These are phyloP conservation scores for Fusarium virguliforme DNA, from an alignment of 2,329 filamentous ascomycete species.

Conservation along the genomic window DNA sequence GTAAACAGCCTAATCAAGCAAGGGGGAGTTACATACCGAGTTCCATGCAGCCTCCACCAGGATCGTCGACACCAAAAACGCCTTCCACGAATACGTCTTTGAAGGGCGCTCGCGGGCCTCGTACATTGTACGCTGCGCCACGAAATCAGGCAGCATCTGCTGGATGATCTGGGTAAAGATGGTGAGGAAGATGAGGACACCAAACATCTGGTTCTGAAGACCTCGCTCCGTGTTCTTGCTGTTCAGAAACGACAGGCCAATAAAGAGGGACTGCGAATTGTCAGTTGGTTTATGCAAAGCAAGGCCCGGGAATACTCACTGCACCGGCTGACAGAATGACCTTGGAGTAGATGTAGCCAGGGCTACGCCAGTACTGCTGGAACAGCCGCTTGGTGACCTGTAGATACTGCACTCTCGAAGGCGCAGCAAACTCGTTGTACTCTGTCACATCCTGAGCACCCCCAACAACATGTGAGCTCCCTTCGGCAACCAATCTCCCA, in stretches of 20 bases:
- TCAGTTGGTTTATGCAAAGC: background rate
- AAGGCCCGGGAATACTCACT: conserved; percentile 49
- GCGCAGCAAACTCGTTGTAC: conserved; percentile 55
- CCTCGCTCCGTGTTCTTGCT: conserved; percentile 74
- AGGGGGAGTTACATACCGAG: conserved; percentile 63
- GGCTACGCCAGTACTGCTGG: conserved; percentile 59
- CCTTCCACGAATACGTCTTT: conserved; percentile 78
- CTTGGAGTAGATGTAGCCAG: conserved; percentile 76
- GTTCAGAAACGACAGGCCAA: conserved; percentile 79
- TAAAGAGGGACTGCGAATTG: conserved; percentile 66
- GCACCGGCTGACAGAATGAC: conserved; percentile 51
- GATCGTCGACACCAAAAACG: conserved; percentile 75
- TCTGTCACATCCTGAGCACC: conserved; percentile 4
- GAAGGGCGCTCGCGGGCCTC: conserved; percentile 78
- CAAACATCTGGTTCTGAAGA: conserved; percentile 80
- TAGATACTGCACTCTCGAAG: conserved; percentile 52
- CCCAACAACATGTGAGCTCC: background rate
- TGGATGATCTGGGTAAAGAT: conserved; percentile 78
- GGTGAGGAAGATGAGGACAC: conserved; percentile 79
- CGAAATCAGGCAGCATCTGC: conserved; percentile 80
- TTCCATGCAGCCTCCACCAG: conserved; percentile 79
- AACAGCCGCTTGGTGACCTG: conserved; percentile 58
- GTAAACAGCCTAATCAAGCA: rapidly evolving
- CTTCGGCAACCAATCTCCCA: conserved; percentile 42
- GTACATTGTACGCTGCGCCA: conserved; percentile 78